Evolutionary conservation across 768 basidiomycete species (phyloP).

Genomic region (Xerocomellus amylosporus): DNA sequence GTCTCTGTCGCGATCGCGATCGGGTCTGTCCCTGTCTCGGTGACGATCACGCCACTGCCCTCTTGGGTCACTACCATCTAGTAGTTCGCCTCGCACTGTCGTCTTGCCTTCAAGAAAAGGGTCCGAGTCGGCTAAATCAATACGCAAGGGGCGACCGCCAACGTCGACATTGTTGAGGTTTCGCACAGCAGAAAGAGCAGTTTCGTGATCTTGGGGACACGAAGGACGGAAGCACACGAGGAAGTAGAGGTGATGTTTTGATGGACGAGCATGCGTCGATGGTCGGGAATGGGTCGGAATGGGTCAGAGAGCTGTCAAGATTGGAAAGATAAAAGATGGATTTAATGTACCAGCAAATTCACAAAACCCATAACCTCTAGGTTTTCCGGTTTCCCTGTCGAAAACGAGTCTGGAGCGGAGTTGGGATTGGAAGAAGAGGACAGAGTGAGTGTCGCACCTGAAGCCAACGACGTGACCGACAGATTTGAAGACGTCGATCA

Average conservation of each 20-base stretch:
- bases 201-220: slow-evolving; percentile 77
- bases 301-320: slow-evolving; percentile 38
- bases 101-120: slow-evolving; percentile 91
- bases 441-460: slow-evolving; percentile 45
- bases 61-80: slow-evolving; percentile 56
- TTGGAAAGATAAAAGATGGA: slow-evolving; percentile 26
- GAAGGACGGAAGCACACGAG: slow-evolving; percentile 16
- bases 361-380: slow-evolving; percentile 91
- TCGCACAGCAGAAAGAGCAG: slow-evolving; percentile 90
- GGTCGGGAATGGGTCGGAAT: slow-evolving; percentile 24
- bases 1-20: slow-evolving; percentile 49
- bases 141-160: slow-evolving; percentile 87
- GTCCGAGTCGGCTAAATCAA: slow-evolving; percentile 92
- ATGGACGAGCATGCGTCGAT: slow-evolving; percentile 2
- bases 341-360: slow-evolving; percentile 80
- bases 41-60: slow-evolving; percentile 45
- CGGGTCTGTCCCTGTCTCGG: slow-evolving; percentile 50
- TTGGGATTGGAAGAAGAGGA: slow-evolving; percentile 1
- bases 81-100: slow-evolving; percentile 76
- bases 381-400: slow-evolving; percentile 92
- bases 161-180: slow-evolving; percentile 93
- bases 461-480: slow-evolving; percentile 90
- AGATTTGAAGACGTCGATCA: slow-evolving; percentile 85
- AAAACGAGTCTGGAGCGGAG: slow-evolving; percentile 64
- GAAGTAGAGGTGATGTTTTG: slow-evolving; percentile 4